phyloP scores from a whole-genome alignment of 176 grass and related monocot genomes.

The Oryza brachyantha region DNA sequence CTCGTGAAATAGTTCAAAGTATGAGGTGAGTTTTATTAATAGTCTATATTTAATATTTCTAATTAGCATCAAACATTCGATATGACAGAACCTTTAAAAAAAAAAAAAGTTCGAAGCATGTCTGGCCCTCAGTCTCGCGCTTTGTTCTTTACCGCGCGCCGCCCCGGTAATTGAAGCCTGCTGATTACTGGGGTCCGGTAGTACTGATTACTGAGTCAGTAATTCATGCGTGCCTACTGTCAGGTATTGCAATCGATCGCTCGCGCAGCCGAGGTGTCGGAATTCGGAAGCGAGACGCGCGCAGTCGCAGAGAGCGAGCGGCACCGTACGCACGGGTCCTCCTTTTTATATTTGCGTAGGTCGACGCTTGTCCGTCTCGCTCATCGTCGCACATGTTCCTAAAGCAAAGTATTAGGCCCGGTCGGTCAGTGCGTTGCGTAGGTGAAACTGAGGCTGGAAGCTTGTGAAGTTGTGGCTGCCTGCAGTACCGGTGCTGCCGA shows the following conservation, averaged over 20 bases:
- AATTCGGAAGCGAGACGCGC: background rate
- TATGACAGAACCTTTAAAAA: no score
- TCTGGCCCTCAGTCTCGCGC: no score
- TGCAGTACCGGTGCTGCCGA: background rate
- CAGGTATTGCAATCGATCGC: conserved; percentile 10
- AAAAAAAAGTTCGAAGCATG: no score
- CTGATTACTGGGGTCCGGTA: background rate
- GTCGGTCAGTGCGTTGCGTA: background rate
- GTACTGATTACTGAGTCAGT: background rate
- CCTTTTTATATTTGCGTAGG: background rate
- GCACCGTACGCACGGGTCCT: conserved; percentile 6
- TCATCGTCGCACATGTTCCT: background rate
- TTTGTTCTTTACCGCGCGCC: no score
- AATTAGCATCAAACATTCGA: no score
- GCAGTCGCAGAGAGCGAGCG: background rate
- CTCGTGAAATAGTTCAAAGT: no score
- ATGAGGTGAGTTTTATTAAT: no score
- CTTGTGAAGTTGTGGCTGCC: background rate
- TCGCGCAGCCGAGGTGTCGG: background rate
- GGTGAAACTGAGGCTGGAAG: background rate
- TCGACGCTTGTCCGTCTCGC: background rate
- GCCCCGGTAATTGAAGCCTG: conserved; percentile 15
- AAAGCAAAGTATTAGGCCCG: no score
- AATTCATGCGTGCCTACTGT: background rate
- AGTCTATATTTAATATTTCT: no score